These are phyloP conservation scores for Artomyces pyxidatus DNA, from an alignment of 768 basidiomycete species.

Conservation along the genomic window DNA sequence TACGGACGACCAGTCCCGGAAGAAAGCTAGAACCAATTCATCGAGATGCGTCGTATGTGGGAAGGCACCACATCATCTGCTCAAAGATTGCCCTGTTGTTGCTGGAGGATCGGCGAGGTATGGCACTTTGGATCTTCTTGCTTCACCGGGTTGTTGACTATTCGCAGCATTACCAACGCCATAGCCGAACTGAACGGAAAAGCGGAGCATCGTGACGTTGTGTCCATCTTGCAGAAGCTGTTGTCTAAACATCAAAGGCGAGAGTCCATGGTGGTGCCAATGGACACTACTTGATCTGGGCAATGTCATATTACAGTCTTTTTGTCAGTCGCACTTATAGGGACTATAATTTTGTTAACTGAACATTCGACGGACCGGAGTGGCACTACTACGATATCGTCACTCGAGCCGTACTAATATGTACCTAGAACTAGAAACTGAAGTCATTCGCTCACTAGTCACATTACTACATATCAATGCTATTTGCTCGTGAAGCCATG, in stretches of 20 bases:
- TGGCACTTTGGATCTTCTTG: conserved; percentile 2
- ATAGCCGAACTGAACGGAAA: conserved; percentile 37
- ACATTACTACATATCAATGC: too few species aligned
- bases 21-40: conserved; percentile 33
- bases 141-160: background rate
- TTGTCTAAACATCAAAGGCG: conserved; percentile 20
- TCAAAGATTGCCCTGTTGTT: conserved; percentile 51
- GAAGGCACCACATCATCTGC: conserved; percentile 32
- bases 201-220: conserved; percentile 27
- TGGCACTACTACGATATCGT: background rate
- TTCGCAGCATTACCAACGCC: conserved; percentile 32
- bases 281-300: too few species aligned
- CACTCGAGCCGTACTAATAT: too few species aligned
- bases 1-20: conserved; percentile 3
- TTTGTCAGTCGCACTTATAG: background rate
- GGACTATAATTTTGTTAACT: too few species aligned
- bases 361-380: too few species aligned
- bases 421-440: too few species aligned
- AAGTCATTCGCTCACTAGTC: too few species aligned
- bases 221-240: conserved; percentile 32
- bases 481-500: too few species aligned
- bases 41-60: conserved; percentile 44
- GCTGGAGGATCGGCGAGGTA: conserved; percentile 48
- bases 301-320: background rate
- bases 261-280: conserved; percentile 9